Evolutionary conservation across 768 basidiomycete genomes (phyloP).

Genomic region (Suillus subluteus): DNA sequence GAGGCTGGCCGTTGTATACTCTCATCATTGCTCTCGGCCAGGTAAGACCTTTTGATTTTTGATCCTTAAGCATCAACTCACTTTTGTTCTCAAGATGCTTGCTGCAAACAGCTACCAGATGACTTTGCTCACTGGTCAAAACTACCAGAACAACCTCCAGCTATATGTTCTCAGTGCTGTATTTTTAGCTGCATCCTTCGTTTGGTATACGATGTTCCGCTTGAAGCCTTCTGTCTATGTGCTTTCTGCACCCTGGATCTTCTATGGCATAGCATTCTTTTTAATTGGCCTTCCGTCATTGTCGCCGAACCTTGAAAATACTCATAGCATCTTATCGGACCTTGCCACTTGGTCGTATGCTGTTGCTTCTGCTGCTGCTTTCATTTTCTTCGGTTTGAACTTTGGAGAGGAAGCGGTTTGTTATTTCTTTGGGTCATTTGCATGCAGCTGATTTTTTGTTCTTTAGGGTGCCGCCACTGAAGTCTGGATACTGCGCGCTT

Average conservation of each 20-base stretch:
- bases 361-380: constrained; percentile 89
- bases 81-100: constrained; percentile 58
- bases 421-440: constrained; percentile 15
- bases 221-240: constrained; percentile 87
- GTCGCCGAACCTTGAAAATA: constrained; percentile 53
- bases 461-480: constrained; percentile 88
- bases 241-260: constrained; percentile 85
- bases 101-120: constrained; percentile 95
- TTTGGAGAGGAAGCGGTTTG: constrained; percentile 94
- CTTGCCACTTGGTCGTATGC: constrained; percentile 92
- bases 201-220: constrained; percentile 92
- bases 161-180: constrained; percentile 90
- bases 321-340: constrained; percentile 71
- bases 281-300: constrained; percentile 88
- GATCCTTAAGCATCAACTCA: constrained; percentile 8
- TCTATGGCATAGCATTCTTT: constrained; percentile 91
- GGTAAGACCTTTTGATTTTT: constrained; percentile 38
- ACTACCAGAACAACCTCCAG: constrained; percentile 78
- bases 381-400: constrained; percentile 93
- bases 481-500: constrained; percentile 90
- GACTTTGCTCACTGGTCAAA: constrained; percentile 85
- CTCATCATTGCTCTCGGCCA: constrained; percentile 87
- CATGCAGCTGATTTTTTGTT: constrained; percentile 16
- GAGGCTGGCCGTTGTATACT: constrained; percentile 90
- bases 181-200: constrained; percentile 81